Percentiles rank a stretch among this genome's conserved stretches.
Conservation (phyloP, 2,329 filamentous ascomycete species). For the Colletotrichum gloeosporioides region DNA sequence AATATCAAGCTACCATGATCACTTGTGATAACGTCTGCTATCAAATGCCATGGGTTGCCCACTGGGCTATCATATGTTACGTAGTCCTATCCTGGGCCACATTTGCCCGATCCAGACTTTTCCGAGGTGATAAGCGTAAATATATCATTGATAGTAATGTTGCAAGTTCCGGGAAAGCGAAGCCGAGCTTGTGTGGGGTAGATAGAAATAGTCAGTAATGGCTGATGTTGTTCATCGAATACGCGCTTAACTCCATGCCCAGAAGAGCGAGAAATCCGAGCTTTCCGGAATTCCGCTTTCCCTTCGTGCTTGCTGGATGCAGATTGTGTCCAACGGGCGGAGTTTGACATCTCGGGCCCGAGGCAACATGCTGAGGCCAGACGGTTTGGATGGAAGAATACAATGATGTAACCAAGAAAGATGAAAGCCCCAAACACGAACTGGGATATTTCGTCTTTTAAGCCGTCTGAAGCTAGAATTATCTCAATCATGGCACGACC, state of each 20-base stretch:
- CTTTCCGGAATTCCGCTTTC: background rate
- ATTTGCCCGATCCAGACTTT: background rate
- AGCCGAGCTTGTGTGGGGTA: background rate
- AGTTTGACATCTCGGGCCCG: background rate
- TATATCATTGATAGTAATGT: background rate
- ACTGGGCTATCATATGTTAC: background rate
- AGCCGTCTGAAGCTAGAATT: background rate
- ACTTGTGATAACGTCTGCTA: background rate
- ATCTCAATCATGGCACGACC: background rate
- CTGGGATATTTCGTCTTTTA: background rate
- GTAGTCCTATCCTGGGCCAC: background rate
- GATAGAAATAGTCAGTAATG: background rate
- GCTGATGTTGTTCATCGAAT: background rate
- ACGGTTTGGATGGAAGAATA: background rate
- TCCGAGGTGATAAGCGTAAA: background rate
- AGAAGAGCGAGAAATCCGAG: background rate
- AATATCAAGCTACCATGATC: background rate
- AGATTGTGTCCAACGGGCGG: background rate
- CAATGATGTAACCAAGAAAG: background rate
- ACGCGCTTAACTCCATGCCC: background rate
- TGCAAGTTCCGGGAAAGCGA: background rate
- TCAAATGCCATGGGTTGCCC: background rate
- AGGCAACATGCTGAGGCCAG: background rate
- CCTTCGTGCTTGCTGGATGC: accelerated
- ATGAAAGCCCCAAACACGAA: background rate